These are phyloP conservation scores for Eragrostis curvula DNA, from an alignment of 176 grass and related monocot species.

Conservation along the genomic window DNA sequence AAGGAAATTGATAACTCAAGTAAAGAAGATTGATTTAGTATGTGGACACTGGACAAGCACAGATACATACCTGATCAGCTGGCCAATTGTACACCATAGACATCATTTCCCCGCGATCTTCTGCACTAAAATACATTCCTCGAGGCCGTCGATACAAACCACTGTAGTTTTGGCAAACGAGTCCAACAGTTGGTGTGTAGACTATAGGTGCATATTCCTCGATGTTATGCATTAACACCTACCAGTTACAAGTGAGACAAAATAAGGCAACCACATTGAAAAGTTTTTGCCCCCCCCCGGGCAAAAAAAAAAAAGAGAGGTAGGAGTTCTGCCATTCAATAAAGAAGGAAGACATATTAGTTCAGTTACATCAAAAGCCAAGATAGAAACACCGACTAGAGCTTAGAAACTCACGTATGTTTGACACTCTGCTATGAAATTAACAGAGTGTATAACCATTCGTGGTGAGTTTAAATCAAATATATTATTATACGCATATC, in stretches of 20 bases:
- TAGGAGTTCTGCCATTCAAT: neutral
- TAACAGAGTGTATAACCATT: slow-evolving; percentile 25
- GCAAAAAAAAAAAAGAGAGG: neutral
- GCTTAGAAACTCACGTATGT: neutral
- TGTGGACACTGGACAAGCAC: slow-evolving; percentile 31
- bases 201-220: slow-evolving; percentile 96
- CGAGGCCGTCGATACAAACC: slow-evolving; percentile 87
- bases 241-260: slow-evolving; percentile 24
- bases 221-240: slow-evolving; percentile 94
- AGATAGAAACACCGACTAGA: neutral
- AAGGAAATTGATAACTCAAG: slow-evolving; percentile 25
- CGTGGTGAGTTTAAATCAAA: slow-evolving; percentile 10
- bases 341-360: neutral
- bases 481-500: slow-evolving; percentile 1
- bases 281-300: neutral
- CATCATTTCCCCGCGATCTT: slow-evolving; percentile 96
- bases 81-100: slow-evolving; percentile 99
- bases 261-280: slow-evolving; percentile 39
- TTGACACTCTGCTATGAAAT: slow-evolving; percentile 6
- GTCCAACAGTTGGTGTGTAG: slow-evolving; percentile 93
- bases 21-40: slow-evolving; percentile 13
- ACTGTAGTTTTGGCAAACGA: slow-evolving; percentile 99
- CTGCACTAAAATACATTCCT: slow-evolving; percentile 96
- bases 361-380: neutral
- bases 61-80: slow-evolving; percentile 75